Percentiles rank a stretch among this genome's conserved stretches.
Evolutionary conservation across 208 protist genomes (phyloP).

Genomic region (Leishmania gerbilli): DNA sequence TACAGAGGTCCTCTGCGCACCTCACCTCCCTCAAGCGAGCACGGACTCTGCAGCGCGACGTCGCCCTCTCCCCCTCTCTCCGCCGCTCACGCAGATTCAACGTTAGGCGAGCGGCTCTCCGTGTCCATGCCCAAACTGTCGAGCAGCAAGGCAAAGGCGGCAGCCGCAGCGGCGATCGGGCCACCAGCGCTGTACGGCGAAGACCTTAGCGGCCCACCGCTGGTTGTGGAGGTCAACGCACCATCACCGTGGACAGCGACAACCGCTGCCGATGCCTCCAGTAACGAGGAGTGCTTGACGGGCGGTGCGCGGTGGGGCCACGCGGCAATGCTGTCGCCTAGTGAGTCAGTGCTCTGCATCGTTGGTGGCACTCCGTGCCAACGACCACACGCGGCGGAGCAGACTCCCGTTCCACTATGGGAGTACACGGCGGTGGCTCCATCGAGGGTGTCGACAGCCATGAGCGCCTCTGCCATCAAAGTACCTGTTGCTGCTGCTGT

Average conservation of each 20-base stretch:
- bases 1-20: not conserved
- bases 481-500: not conserved
- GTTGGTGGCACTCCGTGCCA: constrained; percentile 15
- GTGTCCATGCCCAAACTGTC: constrained; percentile 14
- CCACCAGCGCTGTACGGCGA: constrained; percentile 32
- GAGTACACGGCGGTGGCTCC: constrained; percentile 4
- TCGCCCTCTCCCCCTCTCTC: not conserved
- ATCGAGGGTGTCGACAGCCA: not conserved
- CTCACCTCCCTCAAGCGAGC: not conserved
- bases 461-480: not conserved
- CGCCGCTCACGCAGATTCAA: not conserved
- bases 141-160: constrained; percentile 5
- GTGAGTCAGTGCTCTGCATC: constrained; percentile 20
- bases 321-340: constrained; percentile 20
- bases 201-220: constrained; percentile 8
- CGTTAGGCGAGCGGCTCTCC: not conserved
- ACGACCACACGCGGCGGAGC: not conserved
- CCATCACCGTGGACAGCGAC: constrained; percentile 8
- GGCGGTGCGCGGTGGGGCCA: constrained; percentile 27
- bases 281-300: not conserved
- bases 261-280: not conserved
- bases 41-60: not conserved
- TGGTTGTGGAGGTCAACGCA: constrained; percentile 11
- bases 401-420: constrained; percentile 5
- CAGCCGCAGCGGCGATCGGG: constrained; percentile 1